Evolutionary conservation across 495 filamentous ascomycete genomes (phyloP).

Genomic region (Baudoinia panamericana): DNA sequence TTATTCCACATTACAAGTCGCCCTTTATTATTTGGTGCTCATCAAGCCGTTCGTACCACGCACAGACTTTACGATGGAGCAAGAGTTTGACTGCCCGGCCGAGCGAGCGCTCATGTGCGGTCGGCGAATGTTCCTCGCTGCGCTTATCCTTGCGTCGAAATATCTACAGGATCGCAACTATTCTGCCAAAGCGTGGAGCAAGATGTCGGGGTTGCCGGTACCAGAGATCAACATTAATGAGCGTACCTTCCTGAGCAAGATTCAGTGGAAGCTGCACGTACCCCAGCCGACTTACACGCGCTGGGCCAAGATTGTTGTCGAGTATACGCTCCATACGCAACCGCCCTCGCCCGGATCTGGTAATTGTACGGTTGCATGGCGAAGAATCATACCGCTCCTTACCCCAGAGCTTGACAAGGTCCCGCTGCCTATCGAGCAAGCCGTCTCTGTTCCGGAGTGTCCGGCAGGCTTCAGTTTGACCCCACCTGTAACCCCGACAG

Average conservation of each 20-base stretch:
- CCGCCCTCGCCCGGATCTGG: constrained; percentile 38
- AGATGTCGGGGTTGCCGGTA: constrained; percentile 85
- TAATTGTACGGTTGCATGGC: constrained; percentile 48
- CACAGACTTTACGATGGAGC: constrained; percentile 76
- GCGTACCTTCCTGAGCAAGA: constrained; percentile 76
- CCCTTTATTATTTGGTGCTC: constrained; percentile 88
- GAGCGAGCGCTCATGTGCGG: constrained; percentile 86
- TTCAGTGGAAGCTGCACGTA: constrained; percentile 91
- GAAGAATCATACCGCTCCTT: constrained; percentile 59
- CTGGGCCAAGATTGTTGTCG: constrained; percentile 84
- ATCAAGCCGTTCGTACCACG: constrained; percentile 83
- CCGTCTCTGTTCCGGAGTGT: neutral
- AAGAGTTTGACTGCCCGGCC: constrained; percentile 57
- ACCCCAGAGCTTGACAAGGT: constrained; percentile 62
- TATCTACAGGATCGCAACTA: constrained; percentile 97
- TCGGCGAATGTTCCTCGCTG: constrained; percentile 91
- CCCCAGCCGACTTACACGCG: constrained; percentile 74
- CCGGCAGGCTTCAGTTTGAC: constrained; percentile 6
- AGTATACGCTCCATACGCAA: constrained; percentile 49
- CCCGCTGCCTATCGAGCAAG: constrained; percentile 10
- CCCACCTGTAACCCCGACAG: constrained; percentile 13
- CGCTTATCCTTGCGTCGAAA: constrained; percentile 86
- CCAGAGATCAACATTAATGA: constrained; percentile 94
- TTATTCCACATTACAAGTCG: constrained; percentile 94
- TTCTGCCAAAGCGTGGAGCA: constrained; percentile 94